Evolutionary conservation across 305 asterid species (phyloP), one percentile per base, ranked within the genome.

Genomic region (Rubia occidens): DNA sequence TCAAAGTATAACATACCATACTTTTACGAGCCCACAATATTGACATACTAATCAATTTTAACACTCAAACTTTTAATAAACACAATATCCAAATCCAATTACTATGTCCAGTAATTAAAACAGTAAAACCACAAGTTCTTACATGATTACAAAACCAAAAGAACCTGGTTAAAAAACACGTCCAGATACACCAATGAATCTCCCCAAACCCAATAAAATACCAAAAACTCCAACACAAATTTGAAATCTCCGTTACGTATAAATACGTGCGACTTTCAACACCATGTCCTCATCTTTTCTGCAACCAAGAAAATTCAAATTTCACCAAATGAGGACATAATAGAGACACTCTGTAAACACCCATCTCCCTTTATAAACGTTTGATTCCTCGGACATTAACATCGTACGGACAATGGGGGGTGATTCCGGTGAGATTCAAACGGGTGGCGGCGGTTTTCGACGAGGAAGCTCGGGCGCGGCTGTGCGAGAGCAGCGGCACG

Each of bases 401-500:
- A 29, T 29, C 29, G 18, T 6, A n/a, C 21, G 60, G 45, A 67
- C 18, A 40, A 84, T 81, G 94, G 80, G 72, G 72, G 80, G n/a
- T 72, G 42, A 79, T 82, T 47, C 86, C 89, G 21, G 84, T 72
- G 73, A 84, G 67, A 71, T 88, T 88, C 84, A 80, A 78, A 39
- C 71, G 90, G 66, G 75, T 85, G 44, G 93, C 87, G 8, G 96
- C 78, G 7, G 92, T 79, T 6, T 90, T 90, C 73, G 82, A 85
- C 58, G 88, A 88, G 73, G 87, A 81, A 76, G 87, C 88, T 14
- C 79, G 79, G 76, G 77, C 69, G 2, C 61, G 84, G 77, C 80
- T 83, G 0, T 86, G 72, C 64, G 95, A 85, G 54, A 94, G 96
- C 86, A 94, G 96, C 82, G 96, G 96, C 73, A 94, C 96, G 83